Evolutionary conservation across 2,329 filamentous ascomycete species (phyloP).

Genomic region (Hypoxylon sp.): DNA sequence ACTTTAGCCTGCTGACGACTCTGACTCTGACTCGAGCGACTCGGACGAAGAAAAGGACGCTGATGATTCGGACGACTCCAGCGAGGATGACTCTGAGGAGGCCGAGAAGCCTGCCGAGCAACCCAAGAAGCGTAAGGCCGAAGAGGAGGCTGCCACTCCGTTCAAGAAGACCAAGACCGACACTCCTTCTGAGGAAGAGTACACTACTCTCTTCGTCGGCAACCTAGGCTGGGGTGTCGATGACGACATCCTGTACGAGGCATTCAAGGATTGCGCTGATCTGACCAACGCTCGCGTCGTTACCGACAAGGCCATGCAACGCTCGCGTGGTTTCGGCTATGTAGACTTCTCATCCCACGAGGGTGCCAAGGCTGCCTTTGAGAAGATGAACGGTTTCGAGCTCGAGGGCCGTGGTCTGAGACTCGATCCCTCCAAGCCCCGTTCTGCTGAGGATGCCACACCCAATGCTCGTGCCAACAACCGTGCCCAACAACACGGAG

Average conservation of each 20-base stretch:
- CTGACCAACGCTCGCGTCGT: constrained; percentile 81
- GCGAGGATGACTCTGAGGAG: constrained; percentile 56
- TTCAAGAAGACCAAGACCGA: constrained; percentile 78
- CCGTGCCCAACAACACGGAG: constrained; percentile 78
- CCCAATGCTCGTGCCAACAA: constrained; percentile 69
- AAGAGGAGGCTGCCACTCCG: constrained; percentile 59
- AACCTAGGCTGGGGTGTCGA: constrained; percentile 93
- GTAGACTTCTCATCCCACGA: constrained; percentile 82
- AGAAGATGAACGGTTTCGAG: constrained; percentile 79
- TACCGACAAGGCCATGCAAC: constrained; percentile 81
- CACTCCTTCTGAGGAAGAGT: constrained; percentile 56
- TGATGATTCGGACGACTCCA: constrained; percentile 52
- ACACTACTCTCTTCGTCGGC: constrained; percentile 85
- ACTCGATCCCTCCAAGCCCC: constrained; percentile 80
- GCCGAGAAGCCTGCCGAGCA: constrained; percentile 51
- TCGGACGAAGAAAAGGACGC: constrained; percentile 50
- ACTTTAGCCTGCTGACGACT: constrained; percentile 44
- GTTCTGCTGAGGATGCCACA: constrained; percentile 66
- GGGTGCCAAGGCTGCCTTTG: constrained; percentile 77
- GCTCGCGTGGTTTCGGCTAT: constrained; percentile 93
- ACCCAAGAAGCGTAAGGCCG: constrained; percentile 76
- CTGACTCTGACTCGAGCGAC: constrained; percentile 45
- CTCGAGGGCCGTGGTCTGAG: constrained; percentile 81
- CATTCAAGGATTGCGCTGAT: constrained; percentile 84
- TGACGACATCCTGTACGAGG: constrained; percentile 81